Evolutionary conservation across 495 filamentous ascomycete genomes (phyloP), one percentile per base, ranked within the genome.

Genomic region (Aspergillus nanangensis): DNA sequence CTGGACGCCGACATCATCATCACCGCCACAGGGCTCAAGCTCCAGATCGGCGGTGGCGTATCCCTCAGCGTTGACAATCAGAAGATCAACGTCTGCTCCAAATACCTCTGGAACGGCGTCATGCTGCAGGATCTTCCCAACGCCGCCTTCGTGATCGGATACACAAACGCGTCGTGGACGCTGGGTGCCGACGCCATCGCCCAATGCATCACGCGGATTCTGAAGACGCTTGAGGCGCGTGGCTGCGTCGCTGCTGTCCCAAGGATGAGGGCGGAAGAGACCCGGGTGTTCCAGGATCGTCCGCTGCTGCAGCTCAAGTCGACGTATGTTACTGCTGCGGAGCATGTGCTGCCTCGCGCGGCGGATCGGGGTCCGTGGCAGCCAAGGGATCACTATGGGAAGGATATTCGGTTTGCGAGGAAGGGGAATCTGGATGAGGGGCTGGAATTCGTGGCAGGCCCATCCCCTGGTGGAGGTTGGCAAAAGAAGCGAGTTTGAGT

Each of bases 1-100:
- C 55, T 90, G 3, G 69, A 79, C 1, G 79, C 83, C 0, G 85
- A 91, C 62, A 80, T 86, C 53, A 85, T 91, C 56, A 62, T 90
- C 48, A 86, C 84, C 0, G 86, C 87, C 0, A 93, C 87, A 0
- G 87, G 87, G 1, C 66, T 93, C 1, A 72, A 73, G 36, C 55
- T 88, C 32, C 63, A 65, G 15, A 57, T 87, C 8, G 74, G 75
- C 0, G 76, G 76, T 18, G 69, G 71, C 5, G 63, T 79, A 3
- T 43, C 52, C 0, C 41, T 85, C 11, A 56, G 54, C 3, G 77
- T 87, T 0, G 79, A 88, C 54, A 78, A 74, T 13, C 45, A 67
- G 17, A 66, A 66, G 17, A 41, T 81, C 24, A 55, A 78, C 4
- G 48, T 75, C 32, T 48, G 55, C 8, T 59, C 69, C 3, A 74